Evolutionary conservation across 768 basidiomycete species (phyloP), one percentile per base, ranked within the genome.

Genomic region (Megacollybia marginata): DNA sequence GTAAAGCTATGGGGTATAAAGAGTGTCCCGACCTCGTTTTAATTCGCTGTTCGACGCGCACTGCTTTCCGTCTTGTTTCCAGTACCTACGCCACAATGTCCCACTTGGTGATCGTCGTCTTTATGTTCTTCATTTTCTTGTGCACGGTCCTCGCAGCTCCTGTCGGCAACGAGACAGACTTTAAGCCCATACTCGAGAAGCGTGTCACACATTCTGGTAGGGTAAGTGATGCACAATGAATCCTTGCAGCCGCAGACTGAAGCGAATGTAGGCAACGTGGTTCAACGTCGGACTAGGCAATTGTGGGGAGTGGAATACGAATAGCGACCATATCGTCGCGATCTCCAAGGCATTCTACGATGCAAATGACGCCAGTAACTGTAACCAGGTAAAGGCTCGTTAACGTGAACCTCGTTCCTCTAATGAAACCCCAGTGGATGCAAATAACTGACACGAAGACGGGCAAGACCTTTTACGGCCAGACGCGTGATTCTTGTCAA

Each of bases 251-350:
- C 23, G 33, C 16, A 40, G 44, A 46, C 15, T 34, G 46, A 33
- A 32, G 5, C 46, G 15, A 47, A 31, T 12, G 7, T 50, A 87
- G 85, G 85, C 78, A 36, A 88, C 85, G 33, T 88, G 76, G 76
- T 88, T 76, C 61, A 53, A 80, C 52, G 74, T 73, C 48, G 79
- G 73, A 48, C 49, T 60, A 20, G 86, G 84, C 42, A 84, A 85
- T 63, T 89, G 87, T 59, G 85, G 85, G 23, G 55, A 71, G 35
- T 48, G 42, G 46, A 75, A 85, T 60, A 62, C 44, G 33, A 61
- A 76, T 59, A 72, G 56, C 47, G 75, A 82, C 55, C 60, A 67
- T 54, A 79, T 89, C 51, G 73, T 88, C 43, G 87, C 87, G 12
- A 74, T 88, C 55, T 71, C 80, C 13, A 64, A 73, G 23, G 35